Evolutionary conservation across 805 yeast genomes (phyloP), one percentile per base, ranked within the genome.

Genomic region (Saturnispora diversa): DNA sequence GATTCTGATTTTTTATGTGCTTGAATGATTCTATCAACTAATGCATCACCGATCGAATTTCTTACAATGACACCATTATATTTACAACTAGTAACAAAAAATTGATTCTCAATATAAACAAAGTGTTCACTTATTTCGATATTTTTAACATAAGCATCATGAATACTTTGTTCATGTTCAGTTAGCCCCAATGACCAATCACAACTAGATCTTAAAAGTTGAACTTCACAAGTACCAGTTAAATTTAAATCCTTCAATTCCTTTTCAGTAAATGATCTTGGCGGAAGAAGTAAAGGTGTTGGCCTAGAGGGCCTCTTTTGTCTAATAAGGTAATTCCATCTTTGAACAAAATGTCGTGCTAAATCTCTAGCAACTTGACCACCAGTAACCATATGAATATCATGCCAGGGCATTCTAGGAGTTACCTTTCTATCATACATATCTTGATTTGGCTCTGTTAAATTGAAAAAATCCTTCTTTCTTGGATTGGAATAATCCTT

Each of bases 371-470:
- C 98, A 3, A 88, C 77, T 53, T 88, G 94, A 11, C 99, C 99
- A 2, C 88, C 75, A 1, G 94, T 78, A 64, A 87, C 77, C 94
- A 88, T 92, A 50, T 92, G 97, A 28, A 92, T 85, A 69, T 92
- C 99, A 60, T 92, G 99, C 99, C 98, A 92, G 8, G 98, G 98
- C 99, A 92, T 92, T 52, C 99, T 74, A 2, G 98, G 97, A 16
- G 75, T 71, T 15, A 59, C 59, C 12, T 72, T 66, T 45, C 99
- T 72, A 59, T 92, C 94, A 55, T 86, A 86, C 92, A 90, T 82
- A 17, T 85, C 84, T 37, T 85, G 94, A 53, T 80, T 86, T 2
- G 98, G 97, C 50, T 78, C 76, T 47, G 87, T 85, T 43, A 92
- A 68, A 3, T 72, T 80, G 54, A 59, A 73, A 57, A 92, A 92